A percentile compares a stretch with the other conserved stretches of the same genome.
phyloP scores from a whole-genome alignment of 164 flowering plant species.

The Chimonanthus salicifolius region DNA sequence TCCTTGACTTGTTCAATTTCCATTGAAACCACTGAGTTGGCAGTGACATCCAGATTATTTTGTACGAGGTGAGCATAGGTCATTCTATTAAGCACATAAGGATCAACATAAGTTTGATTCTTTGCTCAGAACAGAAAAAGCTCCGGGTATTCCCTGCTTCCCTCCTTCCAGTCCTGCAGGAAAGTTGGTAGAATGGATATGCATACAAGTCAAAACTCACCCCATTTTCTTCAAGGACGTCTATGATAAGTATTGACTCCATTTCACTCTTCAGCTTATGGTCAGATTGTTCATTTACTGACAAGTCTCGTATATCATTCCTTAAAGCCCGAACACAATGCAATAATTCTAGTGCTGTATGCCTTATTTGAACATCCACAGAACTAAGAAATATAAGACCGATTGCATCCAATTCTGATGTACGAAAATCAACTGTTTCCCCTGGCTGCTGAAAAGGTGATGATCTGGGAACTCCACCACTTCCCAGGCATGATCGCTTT shows the following conservation, averaged over 20 bases:
- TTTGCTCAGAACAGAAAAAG: background rate
- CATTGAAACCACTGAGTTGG: too few relatives aligned
- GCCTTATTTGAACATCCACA: slow-evolving; percentile 92
- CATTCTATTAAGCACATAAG: background rate
- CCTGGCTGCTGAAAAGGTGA: slow-evolving; percentile 49
- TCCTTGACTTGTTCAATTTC: too few relatives aligned
- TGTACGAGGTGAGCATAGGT: background rate
- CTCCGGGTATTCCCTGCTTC: background rate
- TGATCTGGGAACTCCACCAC: slow-evolving; percentile 36
- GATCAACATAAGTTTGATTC: background rate
- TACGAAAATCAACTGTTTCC: slow-evolving; percentile 65
- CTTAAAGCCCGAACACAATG: slow-evolving; percentile 95
- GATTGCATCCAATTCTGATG: slow-evolving; percentile 95
- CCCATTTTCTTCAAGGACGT: slow-evolving; percentile 98
- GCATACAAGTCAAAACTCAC: slow-evolving; percentile 26
- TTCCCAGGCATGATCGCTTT: slow-evolving; percentile 35
- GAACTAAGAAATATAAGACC: slow-evolving; percentile 96
- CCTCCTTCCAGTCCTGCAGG: background rate
- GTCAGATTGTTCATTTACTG: slow-evolving; percentile 41
- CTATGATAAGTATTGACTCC: slow-evolving; percentile 85
- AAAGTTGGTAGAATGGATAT: background rate
- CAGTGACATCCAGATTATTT: too few relatives aligned
- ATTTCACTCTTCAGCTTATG: slow-evolving; percentile 50
- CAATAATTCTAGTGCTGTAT: slow-evolving; percentile 85
- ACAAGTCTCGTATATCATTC: slow-evolving; percentile 67